These are phyloP conservation scores for Sesbania bispinosa DNA, from an alignment of 306 rosid species.

Conservation along the genomic window DNA sequence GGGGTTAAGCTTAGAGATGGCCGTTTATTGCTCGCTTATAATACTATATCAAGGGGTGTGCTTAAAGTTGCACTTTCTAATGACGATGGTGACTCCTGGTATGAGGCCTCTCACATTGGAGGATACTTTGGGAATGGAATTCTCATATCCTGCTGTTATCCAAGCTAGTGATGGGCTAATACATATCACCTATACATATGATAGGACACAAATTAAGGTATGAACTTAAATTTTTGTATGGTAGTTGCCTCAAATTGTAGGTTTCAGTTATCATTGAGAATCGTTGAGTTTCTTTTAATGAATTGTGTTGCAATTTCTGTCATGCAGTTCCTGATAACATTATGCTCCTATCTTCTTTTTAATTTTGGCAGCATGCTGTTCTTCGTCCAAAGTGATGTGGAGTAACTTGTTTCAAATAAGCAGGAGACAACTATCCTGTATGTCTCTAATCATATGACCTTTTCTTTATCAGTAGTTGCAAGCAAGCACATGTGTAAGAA, in stretches of 20 bases:
- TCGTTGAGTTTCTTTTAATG: neutral
- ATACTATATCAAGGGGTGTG: constrained; percentile 66
- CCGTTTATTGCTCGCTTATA: constrained; percentile 62
- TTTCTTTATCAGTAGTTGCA: constrained; percentile 4
- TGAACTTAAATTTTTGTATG: neutral
- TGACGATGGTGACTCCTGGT: constrained; percentile 92
- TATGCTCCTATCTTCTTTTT: neutral
- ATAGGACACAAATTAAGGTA: constrained; percentile 89
- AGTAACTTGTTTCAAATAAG: constrained; percentile 19
- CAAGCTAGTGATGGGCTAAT: constrained; percentile 69
- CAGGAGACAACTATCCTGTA: constrained; percentile 7
- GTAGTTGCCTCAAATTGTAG: neutral
- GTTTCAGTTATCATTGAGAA: constrained; percentile 6
- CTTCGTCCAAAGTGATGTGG: constrained; percentile 45
- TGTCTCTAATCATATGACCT: neutral
- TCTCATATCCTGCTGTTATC: constrained; percentile 94
- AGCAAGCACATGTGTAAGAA: neutral
- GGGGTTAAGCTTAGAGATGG: constrained; percentile 90
- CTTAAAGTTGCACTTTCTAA: constrained; percentile 77
- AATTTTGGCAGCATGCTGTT: constrained; percentile 70
- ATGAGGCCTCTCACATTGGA: constrained; percentile 66
- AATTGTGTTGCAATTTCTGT: neutral
- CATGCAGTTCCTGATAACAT: neutral
- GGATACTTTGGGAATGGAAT: constrained; percentile 61
- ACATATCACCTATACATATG: constrained; percentile 80